These are phyloP conservation scores for Danielia oregonensis DNA, from an alignment of 805 yeast species.

Conservation along the genomic window DNA sequence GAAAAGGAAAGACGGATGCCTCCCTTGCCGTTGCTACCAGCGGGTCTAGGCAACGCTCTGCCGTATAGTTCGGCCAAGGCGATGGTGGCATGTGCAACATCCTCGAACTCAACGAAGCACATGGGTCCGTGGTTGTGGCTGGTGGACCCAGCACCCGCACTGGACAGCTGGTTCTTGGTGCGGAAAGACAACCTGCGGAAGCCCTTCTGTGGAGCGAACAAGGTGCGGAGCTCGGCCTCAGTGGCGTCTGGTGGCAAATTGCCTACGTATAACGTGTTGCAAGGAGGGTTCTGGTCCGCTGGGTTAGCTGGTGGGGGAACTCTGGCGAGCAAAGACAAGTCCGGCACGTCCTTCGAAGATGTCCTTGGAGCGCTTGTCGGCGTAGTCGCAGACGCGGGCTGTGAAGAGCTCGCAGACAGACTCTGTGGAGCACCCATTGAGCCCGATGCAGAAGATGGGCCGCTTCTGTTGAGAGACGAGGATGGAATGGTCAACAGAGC, in stretches of 20 bases:
- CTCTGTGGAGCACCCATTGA: conserved; percentile 1
- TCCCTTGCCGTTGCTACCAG: conserved; percentile 71
- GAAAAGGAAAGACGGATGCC: conserved; percentile 93
- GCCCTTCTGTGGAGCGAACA: conserved; percentile 87
- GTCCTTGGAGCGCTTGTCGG: conserved; percentile 11
- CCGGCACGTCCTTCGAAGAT: conserved; percentile 45
- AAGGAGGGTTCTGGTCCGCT: conserved; percentile 98
- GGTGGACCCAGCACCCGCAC: conserved; percentile 19
- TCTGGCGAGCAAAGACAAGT: conserved; percentile 67
- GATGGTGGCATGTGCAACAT: conserved; percentile 86
- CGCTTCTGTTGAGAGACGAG: conserved; percentile 6
- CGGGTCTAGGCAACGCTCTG: conserved; percentile 79
- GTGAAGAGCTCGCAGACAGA: conserved; percentile 7
- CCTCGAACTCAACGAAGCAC: conserved; percentile 99
- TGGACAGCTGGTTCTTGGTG: conserved; percentile 50
- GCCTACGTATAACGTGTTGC: conserved; percentile 95
- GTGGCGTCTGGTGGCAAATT: conserved; percentile 96
- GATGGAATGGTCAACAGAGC: conserved; percentile 6
- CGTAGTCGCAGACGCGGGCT: conserved; percentile 7
- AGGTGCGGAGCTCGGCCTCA: conserved; percentile 82
- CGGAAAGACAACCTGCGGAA: conserved; percentile 90
- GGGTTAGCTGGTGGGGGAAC: conserved; percentile 95
- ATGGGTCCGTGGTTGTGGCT: conserved; percentile 81
- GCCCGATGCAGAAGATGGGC: conserved; percentile 5
- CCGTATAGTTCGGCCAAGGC: conserved; percentile 95